Base-by-base conservation (phyloP, 306 rosid species). In the Vigna unguiculata region DNA sequence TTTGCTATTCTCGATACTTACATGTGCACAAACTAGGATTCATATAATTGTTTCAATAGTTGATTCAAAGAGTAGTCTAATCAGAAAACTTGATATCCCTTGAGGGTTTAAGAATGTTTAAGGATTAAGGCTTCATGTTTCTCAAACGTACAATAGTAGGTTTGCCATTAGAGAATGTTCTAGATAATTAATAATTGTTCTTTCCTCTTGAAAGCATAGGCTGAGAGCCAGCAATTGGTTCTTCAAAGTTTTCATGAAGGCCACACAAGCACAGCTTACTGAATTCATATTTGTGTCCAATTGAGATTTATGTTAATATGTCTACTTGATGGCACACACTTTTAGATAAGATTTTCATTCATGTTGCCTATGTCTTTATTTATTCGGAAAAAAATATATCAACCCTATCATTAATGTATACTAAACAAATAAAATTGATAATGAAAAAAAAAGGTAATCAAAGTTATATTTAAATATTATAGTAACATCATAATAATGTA, bases 141-240 rank as follows among this genome's bases (percentile, higher is more conserved):
- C 41, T 28, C 15, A 59, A 36, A 14, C 12, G 4, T 59, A 15
- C 40, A 59, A 17, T 55, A 49, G 46, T 5, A 30, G 9, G 21
- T 76, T 30, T 16, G 68, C 46, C 54, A 61, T 38, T 53, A 60
- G 28, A 61, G 71, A 66, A 68, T 28, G 46, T 20, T 62, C 73
- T 43, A 80, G 15, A 57, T 7, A 45, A 51, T 11, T 59, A 19
- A 1, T 48, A n/a, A 41, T 0, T 17, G 32, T 7, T 75, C 15
- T 72, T 38, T 9, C 30, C 8, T 38, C 25, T 30, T 73, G 16
- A 78, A 57, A 22, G 52, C 64, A 40, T 43, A 80, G 21, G 28
- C 21, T 43, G 78, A 61, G 22, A 82, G 66, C 43, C 78, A 51
- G 20, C 5, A 24, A 53, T 62, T 63, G 9, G 59, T 53, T 52